These are phyloP conservation scores for Cladosporium cucumerinum DNA, from an alignment of 2,329 filamentous ascomycete genomes.

Conservation along the genomic window DNA sequence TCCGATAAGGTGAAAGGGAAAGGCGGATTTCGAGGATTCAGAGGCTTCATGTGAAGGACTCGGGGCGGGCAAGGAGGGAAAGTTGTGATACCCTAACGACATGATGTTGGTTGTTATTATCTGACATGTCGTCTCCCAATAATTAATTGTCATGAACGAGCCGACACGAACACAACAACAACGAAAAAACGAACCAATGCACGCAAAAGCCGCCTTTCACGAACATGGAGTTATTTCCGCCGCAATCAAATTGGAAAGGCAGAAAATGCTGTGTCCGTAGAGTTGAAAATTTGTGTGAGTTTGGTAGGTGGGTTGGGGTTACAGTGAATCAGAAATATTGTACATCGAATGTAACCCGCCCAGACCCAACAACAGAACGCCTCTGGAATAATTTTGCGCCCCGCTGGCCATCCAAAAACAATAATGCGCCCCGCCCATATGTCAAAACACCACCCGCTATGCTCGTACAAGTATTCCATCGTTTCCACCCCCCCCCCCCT, in stretches of 20 bases:
- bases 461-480: background rate
- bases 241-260: too few species aligned
- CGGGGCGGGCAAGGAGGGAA: background rate
- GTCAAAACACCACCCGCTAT: background rate
- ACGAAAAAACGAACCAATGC: too few species aligned
- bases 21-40: slow-evolving; percentile 19
- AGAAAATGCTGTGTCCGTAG: too few species aligned
- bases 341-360: background rate
- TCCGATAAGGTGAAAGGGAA: slow-evolving; percentile 40
- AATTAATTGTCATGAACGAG: background rate
- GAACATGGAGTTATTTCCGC: too few species aligned
- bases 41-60: slow-evolving; percentile 23
- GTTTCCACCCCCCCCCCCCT: too few species aligned
- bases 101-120: background rate
- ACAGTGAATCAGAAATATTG: background rate
- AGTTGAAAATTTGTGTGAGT: background rate
- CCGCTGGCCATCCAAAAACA: too few species aligned
- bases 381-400: background rate
- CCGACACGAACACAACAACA: too few species aligned
- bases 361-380: background rate
- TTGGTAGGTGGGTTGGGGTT: background rate
- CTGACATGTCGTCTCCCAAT: background rate
- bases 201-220: too few species aligned
- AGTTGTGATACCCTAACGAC: background rate
- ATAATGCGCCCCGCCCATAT: background rate